Evolutionary conservation across 2,329 filamentous ascomycete genomes (phyloP).

Genomic region (Aureobasidium sp.): DNA sequence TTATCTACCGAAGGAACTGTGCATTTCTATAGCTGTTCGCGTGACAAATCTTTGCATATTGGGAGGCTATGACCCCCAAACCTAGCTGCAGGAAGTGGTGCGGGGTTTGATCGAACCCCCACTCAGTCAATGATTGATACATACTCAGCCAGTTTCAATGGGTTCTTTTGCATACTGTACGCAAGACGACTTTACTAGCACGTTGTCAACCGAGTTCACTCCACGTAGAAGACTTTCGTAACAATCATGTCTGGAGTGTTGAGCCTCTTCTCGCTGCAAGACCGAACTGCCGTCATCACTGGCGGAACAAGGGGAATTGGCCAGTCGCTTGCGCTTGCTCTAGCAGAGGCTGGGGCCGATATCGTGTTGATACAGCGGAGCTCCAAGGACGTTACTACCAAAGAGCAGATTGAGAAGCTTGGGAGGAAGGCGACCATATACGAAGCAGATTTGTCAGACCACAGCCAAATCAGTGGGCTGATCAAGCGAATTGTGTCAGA

Average conservation of each 20-base stretch:
- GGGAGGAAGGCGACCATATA: conserved; percentile 61
- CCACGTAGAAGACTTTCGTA: too few relatives aligned
- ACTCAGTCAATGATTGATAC: neutral
- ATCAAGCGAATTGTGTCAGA: conserved; percentile 26
- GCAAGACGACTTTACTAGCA: too few relatives aligned
- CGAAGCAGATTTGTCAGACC: conserved; percentile 58
- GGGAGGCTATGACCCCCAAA: neutral
- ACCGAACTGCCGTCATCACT: conserved; percentile 34
- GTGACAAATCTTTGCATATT: neutral
- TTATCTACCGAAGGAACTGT: too few relatives aligned
- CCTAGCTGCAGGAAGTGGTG: neutral
- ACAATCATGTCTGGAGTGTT: conserved; percentile 25
- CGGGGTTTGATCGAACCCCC: neutral
- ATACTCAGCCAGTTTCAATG: neutral
- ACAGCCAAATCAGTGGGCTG: conserved; percentile 49
- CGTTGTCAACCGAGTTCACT: too few relatives aligned
- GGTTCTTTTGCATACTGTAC: neutral
- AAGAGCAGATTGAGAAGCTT: conserved; percentile 52
- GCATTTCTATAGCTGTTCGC: too few relatives aligned
- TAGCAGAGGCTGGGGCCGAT: conserved; percentile 36
- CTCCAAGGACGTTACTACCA: conserved; percentile 47
- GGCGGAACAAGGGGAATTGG: conserved; percentile 36
- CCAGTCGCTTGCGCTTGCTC: conserved; percentile 34
- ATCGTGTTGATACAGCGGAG: conserved; percentile 37
- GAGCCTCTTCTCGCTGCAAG: conserved; percentile 34